phyloP scores from a whole-genome alignment of 495 filamentous ascomycete species.

The Xylaria venustula region DNA sequence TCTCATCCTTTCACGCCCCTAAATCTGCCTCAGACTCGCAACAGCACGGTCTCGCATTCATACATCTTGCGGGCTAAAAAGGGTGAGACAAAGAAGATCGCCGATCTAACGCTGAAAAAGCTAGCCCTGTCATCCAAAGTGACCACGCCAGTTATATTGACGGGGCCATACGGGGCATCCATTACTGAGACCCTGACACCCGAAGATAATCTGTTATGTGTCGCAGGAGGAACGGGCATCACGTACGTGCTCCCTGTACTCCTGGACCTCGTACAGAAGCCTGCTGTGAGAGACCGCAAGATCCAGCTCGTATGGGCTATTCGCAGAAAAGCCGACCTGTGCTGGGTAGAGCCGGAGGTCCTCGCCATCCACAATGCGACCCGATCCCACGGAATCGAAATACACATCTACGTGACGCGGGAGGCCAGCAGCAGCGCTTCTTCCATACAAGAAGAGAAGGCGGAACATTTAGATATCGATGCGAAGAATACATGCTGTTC shows the following conservation, averaged over 20 bases:
- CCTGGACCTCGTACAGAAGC: slow-evolving; percentile 38
- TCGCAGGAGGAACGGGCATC: slow-evolving; percentile 66
- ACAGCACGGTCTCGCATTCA: slow-evolving; percentile 46
- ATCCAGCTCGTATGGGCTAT: slow-evolving; percentile 64
- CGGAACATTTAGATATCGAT: slow-evolving; percentile 15
- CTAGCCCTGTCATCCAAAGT: slow-evolving; percentile 23
- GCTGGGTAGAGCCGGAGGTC: slow-evolving; percentile 60
- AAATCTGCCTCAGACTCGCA: slow-evolving; percentile 40
- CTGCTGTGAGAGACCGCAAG: slow-evolving; percentile 28
- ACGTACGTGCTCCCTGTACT: slow-evolving; percentile 61
- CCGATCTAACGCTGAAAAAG: slow-evolving; percentile 37
- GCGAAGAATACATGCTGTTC: slow-evolving; percentile 10
- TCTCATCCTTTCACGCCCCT: slow-evolving; percentile 66
- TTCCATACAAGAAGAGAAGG: slow-evolving; percentile 25
- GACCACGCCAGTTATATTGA: slow-evolving; percentile 52
- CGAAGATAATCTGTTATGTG: slow-evolving; percentile 55
- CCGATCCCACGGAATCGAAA: slow-evolving; percentile 37
- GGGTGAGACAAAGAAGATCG: slow-evolving; percentile 59
- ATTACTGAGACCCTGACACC: slow-evolving; percentile 39
- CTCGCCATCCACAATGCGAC: slow-evolving; percentile 40
- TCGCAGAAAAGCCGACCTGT: slow-evolving; percentile 49
- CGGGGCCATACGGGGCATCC: slow-evolving; percentile 58
- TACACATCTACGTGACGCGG: slow-evolving; percentile 59
- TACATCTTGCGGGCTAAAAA: slow-evolving; percentile 61
- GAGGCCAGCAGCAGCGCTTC: slow-evolving; percentile 29